Evolutionary conservation across 352 stramenopile species (phyloP).

Genomic region (Blastocystis sp.): DNA sequence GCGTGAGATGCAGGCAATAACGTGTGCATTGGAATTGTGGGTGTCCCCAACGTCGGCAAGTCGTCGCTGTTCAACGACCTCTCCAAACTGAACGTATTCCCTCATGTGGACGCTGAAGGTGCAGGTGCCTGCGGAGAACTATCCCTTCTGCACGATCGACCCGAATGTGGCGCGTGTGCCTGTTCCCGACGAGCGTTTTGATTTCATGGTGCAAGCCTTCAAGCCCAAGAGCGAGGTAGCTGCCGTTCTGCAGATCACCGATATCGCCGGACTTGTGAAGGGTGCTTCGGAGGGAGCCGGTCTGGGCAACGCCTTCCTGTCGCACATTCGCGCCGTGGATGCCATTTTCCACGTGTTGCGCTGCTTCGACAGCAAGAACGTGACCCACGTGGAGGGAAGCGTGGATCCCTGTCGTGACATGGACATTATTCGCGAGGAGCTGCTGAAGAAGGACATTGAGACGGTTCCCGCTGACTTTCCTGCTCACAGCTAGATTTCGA

Average conservation of each 20-base stretch:
- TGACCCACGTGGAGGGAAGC: constrained; percentile 96
- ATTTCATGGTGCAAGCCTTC: constrained; percentile 88
- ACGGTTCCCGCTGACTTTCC: not conserved
- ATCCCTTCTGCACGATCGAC: constrained; percentile 95
- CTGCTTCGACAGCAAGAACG: constrained; percentile 89
- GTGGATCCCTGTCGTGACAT: constrained; percentile 96
- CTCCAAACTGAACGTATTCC: constrained; percentile 73
- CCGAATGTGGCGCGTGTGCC: constrained; percentile 89
- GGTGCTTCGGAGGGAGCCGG: constrained; percentile 89
- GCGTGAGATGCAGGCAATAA: constrained; percentile 66
- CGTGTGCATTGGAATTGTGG: constrained; percentile 88
- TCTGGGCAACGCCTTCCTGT: constrained; percentile 97
- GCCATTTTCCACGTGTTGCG: constrained; percentile 92
- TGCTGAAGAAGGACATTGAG: constrained; percentile 90
- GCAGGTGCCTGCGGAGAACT: constrained; percentile 73
- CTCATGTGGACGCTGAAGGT: not conserved
- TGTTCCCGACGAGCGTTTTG: constrained; percentile 93
- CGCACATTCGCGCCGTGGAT: constrained; percentile 95
- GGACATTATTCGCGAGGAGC: constrained; percentile 93
- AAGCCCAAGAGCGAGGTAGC: constrained; percentile 85
- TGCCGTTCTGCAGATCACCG: constrained; percentile 90
- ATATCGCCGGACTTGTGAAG: constrained; percentile 96
- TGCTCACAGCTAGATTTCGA: constrained; percentile 64
- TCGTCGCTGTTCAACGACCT: constrained; percentile 98
- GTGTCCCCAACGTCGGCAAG: constrained; percentile 98